Evolutionary conservation across 495 filamentous ascomycete species (phyloP).

Genomic region (Penicillium bialowiezense): DNA sequence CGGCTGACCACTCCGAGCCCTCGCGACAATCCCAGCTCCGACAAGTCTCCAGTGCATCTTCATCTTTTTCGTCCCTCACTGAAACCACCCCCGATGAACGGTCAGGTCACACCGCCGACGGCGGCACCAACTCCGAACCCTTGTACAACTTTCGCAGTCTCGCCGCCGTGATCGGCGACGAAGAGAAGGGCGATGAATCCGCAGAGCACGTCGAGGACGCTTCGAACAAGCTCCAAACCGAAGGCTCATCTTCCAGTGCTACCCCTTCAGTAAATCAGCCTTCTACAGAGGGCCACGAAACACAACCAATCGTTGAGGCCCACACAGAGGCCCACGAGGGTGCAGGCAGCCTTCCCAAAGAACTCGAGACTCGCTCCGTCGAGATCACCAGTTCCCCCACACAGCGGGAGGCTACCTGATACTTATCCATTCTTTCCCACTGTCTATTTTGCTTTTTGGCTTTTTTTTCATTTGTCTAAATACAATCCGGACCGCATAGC

Average conservation of each 20-base stretch:
- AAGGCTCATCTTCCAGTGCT: constrained; percentile 26
- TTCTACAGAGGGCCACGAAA: constrained; percentile 7
- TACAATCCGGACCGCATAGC: constrained; percentile 15
- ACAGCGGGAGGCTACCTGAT: constrained; percentile 31
- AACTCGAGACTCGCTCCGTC: constrained; percentile 39
- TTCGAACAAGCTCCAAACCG: constrained; percentile 9
- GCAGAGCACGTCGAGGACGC: constrained; percentile 45
- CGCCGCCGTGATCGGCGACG: constrained; percentile 76
- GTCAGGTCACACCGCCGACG: constrained; percentile 34
- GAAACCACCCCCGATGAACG: constrained; percentile 59
- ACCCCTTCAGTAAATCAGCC: constrained; percentile 20
- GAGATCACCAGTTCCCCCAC: constrained; percentile 29
- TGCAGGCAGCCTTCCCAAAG: constrained; percentile 28
- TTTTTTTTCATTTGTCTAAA: constrained; percentile 2
- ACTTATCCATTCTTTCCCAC: constrained; percentile 1
- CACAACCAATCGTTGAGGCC: constrained; percentile 8
- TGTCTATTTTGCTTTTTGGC: constrained; percentile 3
- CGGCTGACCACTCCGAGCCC: constrained; percentile 31
- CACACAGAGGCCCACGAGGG: constrained; percentile 9
- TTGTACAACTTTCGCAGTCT: constrained; percentile 92
- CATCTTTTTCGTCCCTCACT: constrained; percentile 68
- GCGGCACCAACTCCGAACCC: constrained; percentile 62
- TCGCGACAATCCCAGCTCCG: constrained; percentile 65
- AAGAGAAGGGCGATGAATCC: constrained; percentile 49
- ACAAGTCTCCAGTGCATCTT: constrained; percentile 80